Base-by-base conservation (phyloP, 805 yeast species). In the Teunomyces stri region DNA sequence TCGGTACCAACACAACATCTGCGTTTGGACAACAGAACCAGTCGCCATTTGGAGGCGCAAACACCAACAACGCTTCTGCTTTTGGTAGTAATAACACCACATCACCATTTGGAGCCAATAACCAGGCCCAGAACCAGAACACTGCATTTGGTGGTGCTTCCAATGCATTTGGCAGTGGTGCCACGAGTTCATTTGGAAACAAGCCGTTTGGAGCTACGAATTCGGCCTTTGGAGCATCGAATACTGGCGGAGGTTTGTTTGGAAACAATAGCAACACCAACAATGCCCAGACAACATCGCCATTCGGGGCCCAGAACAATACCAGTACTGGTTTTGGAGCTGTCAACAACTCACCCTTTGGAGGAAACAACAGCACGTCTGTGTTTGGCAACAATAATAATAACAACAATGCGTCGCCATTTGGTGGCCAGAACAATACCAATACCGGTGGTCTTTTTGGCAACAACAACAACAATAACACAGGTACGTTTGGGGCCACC, bases 61-160 rank as follows among this genome's bases (percentile, higher is more conserved):
- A 31, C 42, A 46, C 44, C 50, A 51, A 36, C 37, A 55, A 42
- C 28, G 56, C 60, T 43, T 67, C 69, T 5, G 48, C 66, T 13
- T 61, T 62, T 27, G 67, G 68, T 2, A 62, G 51, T 46, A 60
- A 56, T 36, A 60, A 48, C 29, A 46, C 51, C 51, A 46, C 62
- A 61, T 56, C 72, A 59, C 56, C 62, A 3, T 59, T 60, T 41
- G 65, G 66, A 12, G 53, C 52, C 51, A 60, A 58, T 20, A 43
- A 58, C 53, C 58, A 58, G 28, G 45, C 58, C 39, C 60, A 64
- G 29, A 55, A 64, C 12, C 61, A 25, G 11, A 25, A 25, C 27
- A 25, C 69, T n/a, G 62, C 72, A 25, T 77, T 79, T 64, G 80
- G 20, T 18, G 20, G 76, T 41, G 46, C 65, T 30, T 53, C 58